A percentile compares a stretch with the other conserved stretches of the same genome.
phyloP scores from a whole-genome alignment of 1,139 yeast genomes.

The Debaryomyces psychrophilus region DNA sequence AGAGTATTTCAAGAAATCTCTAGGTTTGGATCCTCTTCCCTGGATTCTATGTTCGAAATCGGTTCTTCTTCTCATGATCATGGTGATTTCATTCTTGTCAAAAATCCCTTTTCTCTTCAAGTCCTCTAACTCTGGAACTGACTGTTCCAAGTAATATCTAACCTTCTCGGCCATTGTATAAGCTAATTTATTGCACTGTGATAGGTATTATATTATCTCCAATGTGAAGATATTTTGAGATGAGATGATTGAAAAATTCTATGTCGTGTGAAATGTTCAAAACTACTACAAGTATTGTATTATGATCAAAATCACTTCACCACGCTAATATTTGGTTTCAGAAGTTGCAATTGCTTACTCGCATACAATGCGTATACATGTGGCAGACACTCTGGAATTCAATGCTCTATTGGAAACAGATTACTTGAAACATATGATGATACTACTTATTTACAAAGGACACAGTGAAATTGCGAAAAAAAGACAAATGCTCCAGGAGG shows the following conservation, averaged over 20 bases:
- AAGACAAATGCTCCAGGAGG: conserved; percentile 56
- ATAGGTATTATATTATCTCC: background rate
- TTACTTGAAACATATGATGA: background rate
- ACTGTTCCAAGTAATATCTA: conserved; percentile 75
- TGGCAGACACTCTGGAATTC: no score
- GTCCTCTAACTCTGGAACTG: conserved; percentile 93
- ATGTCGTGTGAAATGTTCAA: conserved; percentile 10
- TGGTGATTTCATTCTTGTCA: conserved; percentile 74
- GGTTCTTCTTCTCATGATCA: conserved; percentile 90
- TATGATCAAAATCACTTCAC: background rate
- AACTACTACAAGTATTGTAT: background rate
- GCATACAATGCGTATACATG: no score
- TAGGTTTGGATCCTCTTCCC: conserved; percentile 79
- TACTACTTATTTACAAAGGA: no score
- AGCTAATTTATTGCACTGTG: background rate
- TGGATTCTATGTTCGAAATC: conserved; percentile 91
- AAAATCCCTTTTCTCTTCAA: conserved; percentile 80
- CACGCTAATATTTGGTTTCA: no score
- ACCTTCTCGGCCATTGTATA: conserved; percentile 68
- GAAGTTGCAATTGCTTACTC: no score
- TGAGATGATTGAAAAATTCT: conserved; percentile 16
- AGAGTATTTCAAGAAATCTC: conserved; percentile 78
- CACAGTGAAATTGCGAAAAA: conserved; percentile 36
- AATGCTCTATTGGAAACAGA: background rate
- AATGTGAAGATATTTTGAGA: conserved; percentile 13